phyloP scores from a whole-genome alignment of 2,329 filamentous ascomycete genomes.

The Arachnopeziza araneosa region DNA sequence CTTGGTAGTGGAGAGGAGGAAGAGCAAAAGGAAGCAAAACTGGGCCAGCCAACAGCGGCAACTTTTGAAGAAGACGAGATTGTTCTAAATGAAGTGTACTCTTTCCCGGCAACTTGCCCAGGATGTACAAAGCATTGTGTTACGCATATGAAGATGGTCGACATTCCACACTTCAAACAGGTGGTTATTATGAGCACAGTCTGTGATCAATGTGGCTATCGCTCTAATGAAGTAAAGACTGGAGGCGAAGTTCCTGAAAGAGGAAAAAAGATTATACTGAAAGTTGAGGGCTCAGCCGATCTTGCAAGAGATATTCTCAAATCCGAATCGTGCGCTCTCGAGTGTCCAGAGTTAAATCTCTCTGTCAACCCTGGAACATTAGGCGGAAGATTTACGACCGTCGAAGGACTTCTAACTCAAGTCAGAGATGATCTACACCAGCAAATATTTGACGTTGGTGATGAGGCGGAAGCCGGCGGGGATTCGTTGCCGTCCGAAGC shows the following conservation, averaged over 20 bases:
- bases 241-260: slow-evolving; percentile 85
- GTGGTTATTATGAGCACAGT: slow-evolving; percentile 93
- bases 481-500: slow-evolving; percentile 68
- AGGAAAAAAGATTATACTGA: slow-evolving; percentile 76
- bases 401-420: slow-evolving; percentile 89
- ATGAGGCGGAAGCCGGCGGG: slow-evolving; percentile 53
- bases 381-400: slow-evolving; percentile 92
- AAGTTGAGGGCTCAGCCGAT: slow-evolving; percentile 64
- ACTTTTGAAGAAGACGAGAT: slow-evolving; percentile 63
- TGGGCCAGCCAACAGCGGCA: slow-evolving; percentile 36
- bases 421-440: slow-evolving; percentile 83
- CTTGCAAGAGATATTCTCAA: slow-evolving; percentile 92
- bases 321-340: slow-evolving; percentile 83
- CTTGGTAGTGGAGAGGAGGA: slow-evolving; percentile 59
- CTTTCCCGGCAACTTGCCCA: slow-evolving; percentile 85
- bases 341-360: slow-evolving; percentile 81
- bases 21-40: slow-evolving; percentile 43
- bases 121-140: slow-evolving; percentile 81
- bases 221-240: slow-evolving; percentile 96
- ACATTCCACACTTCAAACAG: slow-evolving; percentile 97
- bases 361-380: slow-evolving; percentile 89
- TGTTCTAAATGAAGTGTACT: slow-evolving; percentile 86
- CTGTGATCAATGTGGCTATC: slow-evolving; percentile 88
- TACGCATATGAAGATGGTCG: slow-evolving; percentile 98
- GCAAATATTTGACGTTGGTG: slow-evolving; percentile 77